Conservation (phyloP, 768 basidiomycete species). For the Rickenella mellea region DNA sequence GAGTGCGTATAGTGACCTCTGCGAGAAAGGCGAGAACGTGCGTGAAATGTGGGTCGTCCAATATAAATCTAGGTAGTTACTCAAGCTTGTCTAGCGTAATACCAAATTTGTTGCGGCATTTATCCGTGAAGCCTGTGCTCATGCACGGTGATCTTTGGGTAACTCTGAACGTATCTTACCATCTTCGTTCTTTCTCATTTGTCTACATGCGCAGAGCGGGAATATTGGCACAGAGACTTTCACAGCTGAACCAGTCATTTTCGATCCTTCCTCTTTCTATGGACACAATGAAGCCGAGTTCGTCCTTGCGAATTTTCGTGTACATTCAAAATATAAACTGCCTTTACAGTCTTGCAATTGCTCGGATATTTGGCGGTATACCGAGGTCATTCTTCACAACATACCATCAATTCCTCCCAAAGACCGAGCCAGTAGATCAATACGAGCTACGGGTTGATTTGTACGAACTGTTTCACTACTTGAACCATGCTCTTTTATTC, state of each 20-base stretch:
- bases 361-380: conserved; percentile 74
- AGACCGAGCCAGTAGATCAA: conserved; percentile 54
- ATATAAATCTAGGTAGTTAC: not conserved
- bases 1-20: conserved; percentile 30
- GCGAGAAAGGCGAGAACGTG: conserved; percentile 42
- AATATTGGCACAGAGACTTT: conserved; percentile 53
- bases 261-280: conserved; percentile 70
- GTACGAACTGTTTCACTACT: conserved; percentile 76
- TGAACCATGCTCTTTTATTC: conserved; percentile 75
- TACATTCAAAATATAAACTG: not conserved
- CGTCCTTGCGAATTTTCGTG: conserved; percentile 15
- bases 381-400: conserved; percentile 50
- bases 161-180: not conserved
- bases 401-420: conserved; percentile 56
- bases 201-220: conserved; percentile 42
- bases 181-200: too few relatives aligned
- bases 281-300: conserved; percentile 82
- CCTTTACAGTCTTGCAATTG: conserved; percentile 52
- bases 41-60: conserved; percentile 29
- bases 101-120: conserved; percentile 51
- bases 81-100: conserved; percentile 44
- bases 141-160: conserved; percentile 81
- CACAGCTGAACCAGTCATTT: conserved; percentile 56
- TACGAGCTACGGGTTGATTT: conserved; percentile 55
- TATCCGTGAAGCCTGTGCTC: conserved; percentile 56